Evolutionary conservation across 208 protist species (phyloP).

Genomic region (Baffinella frigidus): DNA sequence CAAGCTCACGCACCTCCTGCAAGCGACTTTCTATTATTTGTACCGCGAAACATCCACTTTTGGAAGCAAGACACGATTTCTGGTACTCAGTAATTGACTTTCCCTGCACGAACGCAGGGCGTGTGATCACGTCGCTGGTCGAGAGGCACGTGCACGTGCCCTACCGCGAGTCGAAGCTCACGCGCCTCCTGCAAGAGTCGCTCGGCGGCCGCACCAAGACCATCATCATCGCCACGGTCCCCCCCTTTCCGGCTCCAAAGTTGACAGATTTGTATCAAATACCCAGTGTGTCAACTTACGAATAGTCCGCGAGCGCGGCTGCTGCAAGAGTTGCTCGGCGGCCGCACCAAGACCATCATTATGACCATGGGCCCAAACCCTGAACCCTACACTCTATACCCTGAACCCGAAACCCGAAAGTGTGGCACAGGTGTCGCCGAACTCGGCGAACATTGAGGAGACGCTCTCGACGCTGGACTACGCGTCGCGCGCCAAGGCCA

Average conservation of each 20-base stretch:
- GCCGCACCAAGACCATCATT: slow-evolving; percentile 76
- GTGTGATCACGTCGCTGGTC: slow-evolving; percentile 77
- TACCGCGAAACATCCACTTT: too few species aligned
- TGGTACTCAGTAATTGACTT: too few species aligned
- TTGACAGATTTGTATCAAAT: too few species aligned
- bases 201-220: slow-evolving; percentile 75
- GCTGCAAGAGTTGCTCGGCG: slow-evolving; percentile 64
- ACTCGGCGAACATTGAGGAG: slow-evolving; percentile 67
- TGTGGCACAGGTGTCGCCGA: too few species aligned
- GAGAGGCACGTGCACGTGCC: slow-evolving; percentile 75
- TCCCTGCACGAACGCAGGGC: too few species aligned
- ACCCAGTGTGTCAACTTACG: too few species aligned
- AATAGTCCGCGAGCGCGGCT: too few species aligned
- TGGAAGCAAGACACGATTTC: too few species aligned
- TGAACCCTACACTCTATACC: too few species aligned
- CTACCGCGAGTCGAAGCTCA: slow-evolving; percentile 73
- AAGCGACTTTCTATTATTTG: too few species aligned
- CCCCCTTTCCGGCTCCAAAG: neutral
- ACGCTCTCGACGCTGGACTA: slow-evolving; percentile 65
- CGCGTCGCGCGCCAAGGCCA: slow-evolving; percentile 52
- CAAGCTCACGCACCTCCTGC: too few species aligned
- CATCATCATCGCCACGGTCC: slow-evolving; percentile 78
- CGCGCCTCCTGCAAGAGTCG: slow-evolving; percentile 68
- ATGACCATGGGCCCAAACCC: slow-evolving; percentile 79
- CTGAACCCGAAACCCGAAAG: too few species aligned